Conservation (phyloP, 495 filamentous ascomycete genomes). For the Bathelium albidoporum region DNA sequence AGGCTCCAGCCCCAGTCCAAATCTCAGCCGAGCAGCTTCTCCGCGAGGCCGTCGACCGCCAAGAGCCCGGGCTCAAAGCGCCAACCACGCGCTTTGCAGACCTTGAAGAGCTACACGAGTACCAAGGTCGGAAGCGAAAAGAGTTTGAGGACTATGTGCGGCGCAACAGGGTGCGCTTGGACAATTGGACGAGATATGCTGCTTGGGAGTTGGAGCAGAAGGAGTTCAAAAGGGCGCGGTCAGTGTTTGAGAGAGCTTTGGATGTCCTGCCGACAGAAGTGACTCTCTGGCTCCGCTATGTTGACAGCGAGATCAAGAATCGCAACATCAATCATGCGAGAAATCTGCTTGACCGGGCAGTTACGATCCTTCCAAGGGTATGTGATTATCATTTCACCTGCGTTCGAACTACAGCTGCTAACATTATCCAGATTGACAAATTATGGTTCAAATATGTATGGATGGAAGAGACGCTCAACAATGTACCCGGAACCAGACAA, state of each 20-base stretch:
- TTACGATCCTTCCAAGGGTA: slow-evolving; percentile 80
- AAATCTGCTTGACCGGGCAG: slow-evolving; percentile 88
- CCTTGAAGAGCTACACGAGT: slow-evolving; percentile 95
- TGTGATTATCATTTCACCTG: not conserved
- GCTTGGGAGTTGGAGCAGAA: slow-evolving; percentile 98
- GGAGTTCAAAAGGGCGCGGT: slow-evolving; percentile 90
- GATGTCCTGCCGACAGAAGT: slow-evolving; percentile 84
- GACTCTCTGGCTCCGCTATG: slow-evolving; percentile 76
- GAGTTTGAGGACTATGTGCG: slow-evolving; percentile 98
- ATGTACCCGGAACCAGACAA: slow-evolving; percentile 83
- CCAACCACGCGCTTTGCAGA: slow-evolving; percentile 94
- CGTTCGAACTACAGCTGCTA: not conserved
- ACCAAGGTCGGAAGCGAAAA: slow-evolving; percentile 87
- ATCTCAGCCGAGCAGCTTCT: slow-evolving; percentile 96
- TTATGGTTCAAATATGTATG: slow-evolving; percentile 99
- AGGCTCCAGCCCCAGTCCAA: slow-evolving; percentile 60
- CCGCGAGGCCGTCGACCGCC: slow-evolving; percentile 93
- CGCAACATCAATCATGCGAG: slow-evolving; percentile 95
- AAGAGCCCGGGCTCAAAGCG: slow-evolving; percentile 77
- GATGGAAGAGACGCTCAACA: slow-evolving; percentile 94
- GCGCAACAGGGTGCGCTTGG: slow-evolving; percentile 89
- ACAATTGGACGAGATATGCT: slow-evolving; percentile 98
- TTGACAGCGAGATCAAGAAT: slow-evolving; percentile 93
- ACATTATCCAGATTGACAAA: slow-evolving; percentile 46
- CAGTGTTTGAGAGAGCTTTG: slow-evolving; percentile 89